Percentiles rank a stretch among this genome's conserved stretches.
Conservation (phyloP, 805 yeast species). For the Yamadazyma phyllophila region DNA sequence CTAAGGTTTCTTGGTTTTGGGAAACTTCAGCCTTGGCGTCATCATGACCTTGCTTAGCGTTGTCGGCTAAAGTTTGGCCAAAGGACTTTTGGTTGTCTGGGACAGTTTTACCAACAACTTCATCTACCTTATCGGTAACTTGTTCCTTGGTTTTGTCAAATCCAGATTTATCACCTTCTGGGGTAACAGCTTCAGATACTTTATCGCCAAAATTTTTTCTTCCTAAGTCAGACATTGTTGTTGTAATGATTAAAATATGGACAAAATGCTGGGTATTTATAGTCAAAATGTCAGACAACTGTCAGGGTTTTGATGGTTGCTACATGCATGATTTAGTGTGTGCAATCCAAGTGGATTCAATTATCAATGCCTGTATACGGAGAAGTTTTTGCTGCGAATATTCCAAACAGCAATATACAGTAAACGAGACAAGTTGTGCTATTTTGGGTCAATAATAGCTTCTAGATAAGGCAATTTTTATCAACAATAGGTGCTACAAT, state of each 20-base stretch:
- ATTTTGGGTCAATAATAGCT: too few species aligned
- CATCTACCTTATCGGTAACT: conserved; percentile 66
- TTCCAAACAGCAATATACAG: too few species aligned
- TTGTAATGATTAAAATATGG: background rate
- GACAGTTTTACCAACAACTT: conserved; percentile 53
- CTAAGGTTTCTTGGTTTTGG: conserved; percentile 24
- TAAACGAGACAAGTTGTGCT: too few species aligned
- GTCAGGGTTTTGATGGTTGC: background rate
- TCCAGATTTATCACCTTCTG: conserved; percentile 65
- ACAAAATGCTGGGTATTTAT: conserved; percentile 2
- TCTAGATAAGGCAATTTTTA: too few species aligned
- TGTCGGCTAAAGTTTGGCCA: conserved; percentile 67
- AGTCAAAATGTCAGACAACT: conserved; percentile 1
- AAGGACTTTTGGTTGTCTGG: conserved; percentile 70
- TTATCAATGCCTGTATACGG: too few species aligned
- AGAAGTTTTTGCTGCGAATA: too few species aligned
- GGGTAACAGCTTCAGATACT: conserved; percentile 62
- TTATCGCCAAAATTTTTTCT: conserved; percentile 78
- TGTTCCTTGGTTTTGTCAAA: conserved; percentile 69
- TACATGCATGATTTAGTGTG: conserved; percentile 5
- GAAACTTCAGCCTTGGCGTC: conserved; percentile 42
- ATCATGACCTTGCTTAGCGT: conserved; percentile 52
- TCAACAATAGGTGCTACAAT: too few species aligned
- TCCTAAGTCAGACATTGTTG: conserved; percentile 47
- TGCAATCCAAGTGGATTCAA: background rate